Evolutionary conservation across 352 stramenopile species (phyloP).

Genomic region (Hyaloperonospora arabidopsidis): DNA sequence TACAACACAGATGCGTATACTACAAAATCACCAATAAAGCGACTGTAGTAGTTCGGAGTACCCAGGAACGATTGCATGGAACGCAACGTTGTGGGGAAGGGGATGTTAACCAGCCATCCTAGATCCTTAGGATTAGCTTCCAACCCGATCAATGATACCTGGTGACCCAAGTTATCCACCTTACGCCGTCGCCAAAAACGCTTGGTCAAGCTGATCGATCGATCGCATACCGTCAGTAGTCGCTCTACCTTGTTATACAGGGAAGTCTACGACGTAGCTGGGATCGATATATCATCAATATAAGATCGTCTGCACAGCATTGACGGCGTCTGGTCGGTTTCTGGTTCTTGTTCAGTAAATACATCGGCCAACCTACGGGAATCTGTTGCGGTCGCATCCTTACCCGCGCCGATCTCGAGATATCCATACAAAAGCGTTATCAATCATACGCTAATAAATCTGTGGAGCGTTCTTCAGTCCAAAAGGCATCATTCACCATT

Average conservation of each 20-base stretch:
- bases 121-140: not conserved
- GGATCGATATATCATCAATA: slow-evolving; percentile 25
- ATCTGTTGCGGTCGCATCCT: no score
- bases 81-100: not conserved
- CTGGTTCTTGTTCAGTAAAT: no score
- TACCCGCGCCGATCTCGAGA: no score
- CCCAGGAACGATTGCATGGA: not conserved
- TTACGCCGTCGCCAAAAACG: not conserved
- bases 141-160: not conserved
- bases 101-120: not conserved
- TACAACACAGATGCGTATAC: not conserved
- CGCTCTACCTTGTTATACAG: slow-evolving; percentile 5
- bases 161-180: not conserved
- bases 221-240: no score
- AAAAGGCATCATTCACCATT: slow-evolving; percentile 14
- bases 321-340: not conserved
- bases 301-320: slow-evolving; percentile 17
- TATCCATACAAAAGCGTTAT: no score
- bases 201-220: not conserved
- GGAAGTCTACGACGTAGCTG: slow-evolving; percentile 4
- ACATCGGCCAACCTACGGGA: no score
- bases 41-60: not conserved
- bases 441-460: not conserved
- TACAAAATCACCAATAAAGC: slow-evolving; percentile 1
- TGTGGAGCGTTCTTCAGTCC: no score